These are phyloP conservation scores for Pilaira anomala DNA, from an alignment of 192 early-diverging fungal genomes.

Conservation along the genomic window DNA sequence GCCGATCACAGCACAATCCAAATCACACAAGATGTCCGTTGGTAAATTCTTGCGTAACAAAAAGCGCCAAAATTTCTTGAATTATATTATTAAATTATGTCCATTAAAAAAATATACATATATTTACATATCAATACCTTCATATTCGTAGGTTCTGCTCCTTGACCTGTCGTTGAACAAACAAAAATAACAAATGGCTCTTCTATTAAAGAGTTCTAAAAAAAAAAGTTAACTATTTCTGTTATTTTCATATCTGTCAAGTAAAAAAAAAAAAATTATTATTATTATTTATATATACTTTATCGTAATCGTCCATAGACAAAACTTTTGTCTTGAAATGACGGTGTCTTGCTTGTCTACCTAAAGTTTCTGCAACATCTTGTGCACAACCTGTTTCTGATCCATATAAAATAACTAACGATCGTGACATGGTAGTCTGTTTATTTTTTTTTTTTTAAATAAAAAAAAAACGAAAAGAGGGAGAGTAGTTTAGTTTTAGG, in stretches of 20 bases:
- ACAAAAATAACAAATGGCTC: conserved; percentile 76
- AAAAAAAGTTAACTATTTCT: neutral
- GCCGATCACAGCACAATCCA: conserved; percentile 87
- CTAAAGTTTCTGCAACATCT: conserved; percentile 84
- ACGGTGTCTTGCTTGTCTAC: conserved; percentile 72
- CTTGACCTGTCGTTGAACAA: conserved; percentile 93
- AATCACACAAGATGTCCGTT: conserved; percentile 54
- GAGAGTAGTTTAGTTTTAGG: too few relatives aligned
- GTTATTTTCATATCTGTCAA: neutral
- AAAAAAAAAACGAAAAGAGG: too few relatives aligned
- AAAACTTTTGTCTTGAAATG: conserved; percentile 60
- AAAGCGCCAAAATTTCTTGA: conserved; percentile 82
- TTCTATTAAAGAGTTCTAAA: conserved; percentile 52
- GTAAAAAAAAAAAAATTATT: neutral
- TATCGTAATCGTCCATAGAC: conserved; percentile 79
- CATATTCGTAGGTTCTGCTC: conserved; percentile 91
- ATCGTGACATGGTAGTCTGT: conserved; percentile 16
- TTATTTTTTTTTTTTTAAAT: too few relatives aligned
- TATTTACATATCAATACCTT: conserved; percentile 40
- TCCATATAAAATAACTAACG: conserved; percentile 80
- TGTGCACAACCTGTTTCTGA: conserved; percentile 92
- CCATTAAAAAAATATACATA: conserved; percentile 12
- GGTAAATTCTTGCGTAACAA: conserved; percentile 81
- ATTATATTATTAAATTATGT: neutral
- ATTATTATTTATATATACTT: conserved; percentile 36